Conservation (phyloP, 257 asterid genomes). For the Avicennia marina region DNA sequence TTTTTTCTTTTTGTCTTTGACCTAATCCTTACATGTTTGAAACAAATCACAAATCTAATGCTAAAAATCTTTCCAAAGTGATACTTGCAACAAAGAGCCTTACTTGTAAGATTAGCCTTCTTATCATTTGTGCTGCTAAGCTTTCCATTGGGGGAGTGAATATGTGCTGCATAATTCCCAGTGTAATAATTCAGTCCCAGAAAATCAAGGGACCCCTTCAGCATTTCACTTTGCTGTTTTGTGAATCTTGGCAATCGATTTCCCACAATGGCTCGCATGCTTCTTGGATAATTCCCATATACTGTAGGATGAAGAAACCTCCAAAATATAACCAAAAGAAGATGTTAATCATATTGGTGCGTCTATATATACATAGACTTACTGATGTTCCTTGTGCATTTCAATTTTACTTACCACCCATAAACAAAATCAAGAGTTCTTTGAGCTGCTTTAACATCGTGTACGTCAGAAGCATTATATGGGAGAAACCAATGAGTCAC, state of each 20-base stretch:
- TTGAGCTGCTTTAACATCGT: conserved; percentile 37
- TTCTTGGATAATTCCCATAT: conserved; percentile 47
- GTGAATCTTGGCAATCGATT: conserved; percentile 47
- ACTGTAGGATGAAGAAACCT: conserved; percentile 47
- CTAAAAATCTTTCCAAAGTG: no score
- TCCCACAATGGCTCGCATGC: conserved; percentile 34
- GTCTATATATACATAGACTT: no score
- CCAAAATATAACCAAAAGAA: neutral
- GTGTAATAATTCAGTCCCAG: conserved; percentile 58
- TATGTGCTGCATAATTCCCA: conserved; percentile 31
- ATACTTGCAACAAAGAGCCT: no score
- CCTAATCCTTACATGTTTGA: no score
- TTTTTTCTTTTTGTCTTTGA: no score
- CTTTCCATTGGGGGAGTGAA: neutral
- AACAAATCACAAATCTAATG: no score
- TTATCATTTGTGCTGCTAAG: conserved; percentile 21
- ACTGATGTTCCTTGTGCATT: no score
- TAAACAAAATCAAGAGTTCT: conserved; percentile 51
- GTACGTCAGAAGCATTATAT: neutral
- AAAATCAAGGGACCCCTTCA: conserved; percentile 52
- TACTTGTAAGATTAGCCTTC: conserved; percentile 23
- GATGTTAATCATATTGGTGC: no score
- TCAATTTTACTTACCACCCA: conserved; percentile 67
- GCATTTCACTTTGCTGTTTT: conserved; percentile 9
- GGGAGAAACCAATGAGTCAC: conserved; percentile 45